Conservation (phyloP, 2,329 filamentous ascomycete genomes). For the Fusarium sacchari region DNA sequence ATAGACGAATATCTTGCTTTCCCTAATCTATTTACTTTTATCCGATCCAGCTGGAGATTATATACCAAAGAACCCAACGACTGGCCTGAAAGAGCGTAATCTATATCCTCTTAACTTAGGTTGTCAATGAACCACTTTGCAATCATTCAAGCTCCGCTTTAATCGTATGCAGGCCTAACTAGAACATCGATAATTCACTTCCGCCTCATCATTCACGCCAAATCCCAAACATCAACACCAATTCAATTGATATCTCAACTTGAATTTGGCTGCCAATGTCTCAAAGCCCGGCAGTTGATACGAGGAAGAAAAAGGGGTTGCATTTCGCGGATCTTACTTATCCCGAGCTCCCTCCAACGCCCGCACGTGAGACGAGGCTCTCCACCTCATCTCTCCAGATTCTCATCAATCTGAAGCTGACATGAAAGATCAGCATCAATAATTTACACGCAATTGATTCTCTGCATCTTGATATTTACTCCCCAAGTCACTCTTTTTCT, state of each 20-base stretch:
- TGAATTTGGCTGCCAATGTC: not conserved
- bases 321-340: conserved; percentile 27
- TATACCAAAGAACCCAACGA: not conserved
- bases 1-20: too few species aligned
- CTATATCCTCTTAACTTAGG: too few species aligned
- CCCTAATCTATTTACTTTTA: too few species aligned
- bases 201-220: not conserved
- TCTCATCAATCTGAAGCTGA: conserved; percentile 12
- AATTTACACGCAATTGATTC: not conserved
- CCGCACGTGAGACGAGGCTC: conserved; percentile 22
- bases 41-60: too few species aligned
- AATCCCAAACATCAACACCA: fast-evolving
- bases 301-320: conserved; percentile 13
- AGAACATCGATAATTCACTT: not conserved
- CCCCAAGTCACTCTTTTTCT: not conserved
- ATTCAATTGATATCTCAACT: not conserved
- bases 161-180: not conserved
- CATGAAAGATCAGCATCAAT: not conserved
- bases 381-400: conserved; percentile 20
- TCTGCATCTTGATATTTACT: not conserved
- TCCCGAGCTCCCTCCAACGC: conserved; percentile 9
- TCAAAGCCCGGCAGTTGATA: not conserved
- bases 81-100: not conserved
- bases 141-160: not conserved
- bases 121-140: too few species aligned